These are phyloP conservation scores for Picea abies DNA, from an alignment of 83 land plant species.

Conservation along the genomic window DNA sequence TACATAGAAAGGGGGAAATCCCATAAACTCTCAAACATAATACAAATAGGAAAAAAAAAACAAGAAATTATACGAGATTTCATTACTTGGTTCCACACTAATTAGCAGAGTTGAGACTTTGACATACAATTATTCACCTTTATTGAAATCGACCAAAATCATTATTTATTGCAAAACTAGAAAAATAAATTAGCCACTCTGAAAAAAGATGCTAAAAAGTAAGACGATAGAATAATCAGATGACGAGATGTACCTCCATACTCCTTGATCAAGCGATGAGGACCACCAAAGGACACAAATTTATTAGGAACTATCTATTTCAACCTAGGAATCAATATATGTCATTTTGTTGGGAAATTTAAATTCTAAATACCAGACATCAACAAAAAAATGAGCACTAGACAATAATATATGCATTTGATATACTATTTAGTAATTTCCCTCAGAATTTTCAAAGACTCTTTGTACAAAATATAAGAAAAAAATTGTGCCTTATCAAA, in stretches of 20 bases:
- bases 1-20: too few species aligned
- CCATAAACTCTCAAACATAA: neutral
- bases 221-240: too few species aligned
- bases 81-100: too few species aligned
- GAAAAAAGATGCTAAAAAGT: too few species aligned
- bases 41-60: neutral
- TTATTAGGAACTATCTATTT: slow-evolving; percentile 58
- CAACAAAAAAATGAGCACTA: neutral
- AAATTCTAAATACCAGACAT: neutral
- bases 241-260: too few species aligned
- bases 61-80: too few species aligned
- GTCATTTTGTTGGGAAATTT: neutral
- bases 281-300: slow-evolving; percentile 56
- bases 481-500: slow-evolving; percentile 34
- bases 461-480: too few species aligned
- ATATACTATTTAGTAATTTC: neutral
- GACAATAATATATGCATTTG: neutral
- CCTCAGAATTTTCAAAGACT: neutral
- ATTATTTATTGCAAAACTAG: too few species aligned
- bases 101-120: too few species aligned
- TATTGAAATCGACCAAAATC: too few species aligned
- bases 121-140: too few species aligned
- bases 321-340: slow-evolving; percentile 26
- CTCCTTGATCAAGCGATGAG: neutral
- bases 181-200: too few species aligned